Evolutionary conservation across 352 stramenopile genomes (phyloP).

Genomic region (Globisporangium iwayamae): DNA sequence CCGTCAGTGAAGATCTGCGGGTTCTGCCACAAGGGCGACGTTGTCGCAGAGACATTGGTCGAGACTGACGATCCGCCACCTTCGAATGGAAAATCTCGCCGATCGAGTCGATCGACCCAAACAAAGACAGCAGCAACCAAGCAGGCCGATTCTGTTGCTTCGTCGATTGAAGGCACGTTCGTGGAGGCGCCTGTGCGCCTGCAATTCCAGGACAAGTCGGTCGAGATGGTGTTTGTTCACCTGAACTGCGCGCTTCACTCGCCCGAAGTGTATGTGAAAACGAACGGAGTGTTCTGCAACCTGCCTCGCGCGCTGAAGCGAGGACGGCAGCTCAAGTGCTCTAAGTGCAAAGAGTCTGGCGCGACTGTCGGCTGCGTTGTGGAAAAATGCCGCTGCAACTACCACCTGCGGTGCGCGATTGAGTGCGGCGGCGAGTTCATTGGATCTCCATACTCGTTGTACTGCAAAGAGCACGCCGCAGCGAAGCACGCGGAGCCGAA

Average conservation of each 20-base stretch:
- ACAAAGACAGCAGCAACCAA: slow-evolving; percentile 14
- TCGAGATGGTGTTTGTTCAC: slow-evolving; percentile 70
- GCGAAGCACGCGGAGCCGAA: slow-evolving; percentile 36
- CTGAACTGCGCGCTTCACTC: slow-evolving; percentile 83
- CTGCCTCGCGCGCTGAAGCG: slow-evolving; percentile 72
- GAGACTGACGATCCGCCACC: slow-evolving; percentile 3
- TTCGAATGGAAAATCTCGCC: slow-evolving; percentile 15
- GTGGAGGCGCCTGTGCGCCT: slow-evolving; percentile 72
- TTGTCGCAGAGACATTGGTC: slow-evolving; percentile 18
- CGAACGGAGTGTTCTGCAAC: slow-evolving; percentile 79
- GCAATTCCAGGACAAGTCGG: slow-evolving; percentile 60
- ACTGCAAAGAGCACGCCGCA: slow-evolving; percentile 61
- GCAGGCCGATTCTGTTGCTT: slow-evolving; percentile 18
- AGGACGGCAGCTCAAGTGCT: slow-evolving; percentile 74
- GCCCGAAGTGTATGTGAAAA: slow-evolving; percentile 78
- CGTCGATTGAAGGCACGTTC: slow-evolving; percentile 61
- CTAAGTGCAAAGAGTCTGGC: slow-evolving; percentile 55
- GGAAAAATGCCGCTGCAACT: slow-evolving; percentile 73
- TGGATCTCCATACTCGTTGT: slow-evolving; percentile 65
- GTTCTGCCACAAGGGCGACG: slow-evolving; percentile 54
- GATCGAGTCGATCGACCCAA: slow-evolving; percentile 11
- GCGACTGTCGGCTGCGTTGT: slow-evolving; percentile 78
- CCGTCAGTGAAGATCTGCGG: slow-evolving; percentile 43
- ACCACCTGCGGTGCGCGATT: slow-evolving; percentile 73
- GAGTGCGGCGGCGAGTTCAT: slow-evolving; percentile 73